Conservation (phyloP, 768 basidiomycete species). For the Boletales sp. region DNA sequence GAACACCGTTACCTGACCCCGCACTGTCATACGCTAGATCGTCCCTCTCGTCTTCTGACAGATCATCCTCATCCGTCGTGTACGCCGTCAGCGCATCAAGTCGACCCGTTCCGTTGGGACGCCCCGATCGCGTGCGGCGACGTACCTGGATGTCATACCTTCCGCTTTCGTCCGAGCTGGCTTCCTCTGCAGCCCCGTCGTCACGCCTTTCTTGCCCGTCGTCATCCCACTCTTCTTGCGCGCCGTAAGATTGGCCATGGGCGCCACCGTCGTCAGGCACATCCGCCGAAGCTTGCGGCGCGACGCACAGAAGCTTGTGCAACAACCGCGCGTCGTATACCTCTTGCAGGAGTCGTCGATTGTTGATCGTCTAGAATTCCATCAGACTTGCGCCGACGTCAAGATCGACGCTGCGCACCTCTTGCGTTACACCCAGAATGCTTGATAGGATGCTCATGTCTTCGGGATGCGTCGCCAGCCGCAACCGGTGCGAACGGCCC, state of each 20-base stretch:
- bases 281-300: conserved; percentile 18
- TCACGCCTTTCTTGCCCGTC: conserved; percentile 32
- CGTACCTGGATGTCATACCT: conserved; percentile 52
- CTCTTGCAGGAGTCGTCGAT: conserved; percentile 65
- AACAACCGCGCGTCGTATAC: conserved; percentile 57
- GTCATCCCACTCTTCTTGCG: conserved; percentile 39
- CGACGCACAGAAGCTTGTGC: conserved; percentile 55
- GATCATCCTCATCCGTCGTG: conserved; percentile 43
- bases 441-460: conserved; percentile 77
- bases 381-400: conserved; percentile 2
- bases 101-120: conserved; percentile 34
- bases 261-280: conserved; percentile 12
- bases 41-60: conserved; percentile 28
- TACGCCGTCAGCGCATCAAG: conserved; percentile 43
- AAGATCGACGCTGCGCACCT: conserved; percentile 45
- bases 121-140: conserved; percentile 43
- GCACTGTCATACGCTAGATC: conserved; percentile 21
- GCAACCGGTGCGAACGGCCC: conserved; percentile 46
- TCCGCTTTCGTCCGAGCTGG: conserved; percentile 50
- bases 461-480: conserved; percentile 44
- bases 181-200: conserved; percentile 15
- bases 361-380: conserved; percentile 60
- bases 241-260: conserved; percentile 6
- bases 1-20: conserved; percentile 24
- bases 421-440: conserved; percentile 79